Percentiles rank a stretch among this genome's conserved stretches.
These are phyloP conservation scores for Penicillium sp. DNA, from an alignment of 2,329 filamentous ascomycete species.

Conservation along the genomic window DNA sequence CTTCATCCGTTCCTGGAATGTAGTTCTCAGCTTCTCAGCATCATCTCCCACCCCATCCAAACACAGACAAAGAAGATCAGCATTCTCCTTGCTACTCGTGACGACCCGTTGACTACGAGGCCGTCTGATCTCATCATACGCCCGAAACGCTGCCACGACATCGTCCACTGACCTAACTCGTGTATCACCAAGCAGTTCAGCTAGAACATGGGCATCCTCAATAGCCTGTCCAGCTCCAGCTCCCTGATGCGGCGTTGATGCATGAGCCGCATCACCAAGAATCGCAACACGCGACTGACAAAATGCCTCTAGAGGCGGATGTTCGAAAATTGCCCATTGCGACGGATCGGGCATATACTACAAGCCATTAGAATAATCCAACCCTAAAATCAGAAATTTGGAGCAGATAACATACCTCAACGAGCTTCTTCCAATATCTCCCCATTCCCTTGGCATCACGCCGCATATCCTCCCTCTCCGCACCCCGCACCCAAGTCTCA, in stretches of 20 bases:
- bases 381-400: accelerated
- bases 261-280: conserved; percentile 42
- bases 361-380: background rate
- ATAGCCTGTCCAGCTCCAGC: conserved; percentile 41
- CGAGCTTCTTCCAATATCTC: conserved; percentile 24
- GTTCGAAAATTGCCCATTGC: conserved; percentile 40
- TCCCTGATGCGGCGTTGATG: conserved; percentile 39
- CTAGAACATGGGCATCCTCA: conserved; percentile 40
- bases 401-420: conserved; percentile 21
- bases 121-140: conserved; percentile 53
- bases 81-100: conserved; percentile 50
- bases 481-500: conserved; percentile 31
- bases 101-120: conserved; percentile 53
- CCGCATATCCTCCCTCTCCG: conserved; percentile 29
- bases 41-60: conserved; percentile 28
- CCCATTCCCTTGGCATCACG: conserved; percentile 31
- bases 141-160: conserved; percentile 49
- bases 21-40: conserved; percentile 23
- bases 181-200: conserved; percentile 47
- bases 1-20: conserved; percentile 24
- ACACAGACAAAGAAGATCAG: conserved; percentile 29
- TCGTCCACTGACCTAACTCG: conserved; percentile 31
- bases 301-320: conserved; percentile 33
- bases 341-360: conserved; percentile 33
- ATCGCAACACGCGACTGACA: conserved; percentile 30